These are phyloP conservation scores for Cerrena zonata DNA, from an alignment of 1,284 basidiomycete genomes.

Conservation along the genomic window DNA sequence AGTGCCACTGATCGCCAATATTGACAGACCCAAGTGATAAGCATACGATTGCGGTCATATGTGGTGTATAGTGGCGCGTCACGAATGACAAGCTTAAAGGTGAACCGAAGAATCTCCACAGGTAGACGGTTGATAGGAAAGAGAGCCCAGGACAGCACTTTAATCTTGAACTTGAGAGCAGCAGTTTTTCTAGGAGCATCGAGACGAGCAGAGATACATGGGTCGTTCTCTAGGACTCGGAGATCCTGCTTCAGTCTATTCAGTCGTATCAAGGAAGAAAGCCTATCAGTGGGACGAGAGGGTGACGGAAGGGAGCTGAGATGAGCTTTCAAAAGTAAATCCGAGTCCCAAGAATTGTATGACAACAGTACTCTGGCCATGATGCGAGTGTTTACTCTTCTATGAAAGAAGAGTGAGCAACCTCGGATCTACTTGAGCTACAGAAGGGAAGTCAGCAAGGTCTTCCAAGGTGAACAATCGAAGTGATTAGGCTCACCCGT, in stretches of 20 bases:
- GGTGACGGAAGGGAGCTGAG: conserved; percentile 2
- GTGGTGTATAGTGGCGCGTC: conserved; percentile 30
- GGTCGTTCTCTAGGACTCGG: conserved; percentile 19
- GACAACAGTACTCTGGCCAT: too few relatives aligned
- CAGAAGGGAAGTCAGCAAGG: too few relatives aligned
- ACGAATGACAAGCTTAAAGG: conserved; percentile 54
- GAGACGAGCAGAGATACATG: conserved; percentile 1
- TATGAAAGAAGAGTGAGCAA: too few relatives aligned
- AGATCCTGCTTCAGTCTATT: conserved; percentile 2
- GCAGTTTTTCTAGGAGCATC: conserved; percentile 12
- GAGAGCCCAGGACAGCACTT: conserved; percentile 35
- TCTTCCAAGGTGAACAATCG: too few relatives aligned
- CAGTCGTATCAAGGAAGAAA: neutral
- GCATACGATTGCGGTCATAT: conserved; percentile 37
- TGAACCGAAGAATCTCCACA: conserved; percentile 54
- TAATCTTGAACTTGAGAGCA: conserved; percentile 17
- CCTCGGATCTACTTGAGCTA: too few relatives aligned
- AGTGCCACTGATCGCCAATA: conserved; percentile 30
- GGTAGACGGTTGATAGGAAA: conserved; percentile 62
- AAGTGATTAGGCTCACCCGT: too few relatives aligned
- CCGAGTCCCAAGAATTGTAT: conserved; percentile 6
- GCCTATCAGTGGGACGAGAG: neutral
- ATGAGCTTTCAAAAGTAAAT: conserved; percentile 1
- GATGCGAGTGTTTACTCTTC: too few relatives aligned
- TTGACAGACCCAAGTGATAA: conserved; percentile 52